Percentiles rank a stretch among this genome's conserved stretches.
These are phyloP conservation scores for Ceratobasidium sp. DNA, from an alignment of 1,284 basidiomycete species.

Conservation along the genomic window DNA sequence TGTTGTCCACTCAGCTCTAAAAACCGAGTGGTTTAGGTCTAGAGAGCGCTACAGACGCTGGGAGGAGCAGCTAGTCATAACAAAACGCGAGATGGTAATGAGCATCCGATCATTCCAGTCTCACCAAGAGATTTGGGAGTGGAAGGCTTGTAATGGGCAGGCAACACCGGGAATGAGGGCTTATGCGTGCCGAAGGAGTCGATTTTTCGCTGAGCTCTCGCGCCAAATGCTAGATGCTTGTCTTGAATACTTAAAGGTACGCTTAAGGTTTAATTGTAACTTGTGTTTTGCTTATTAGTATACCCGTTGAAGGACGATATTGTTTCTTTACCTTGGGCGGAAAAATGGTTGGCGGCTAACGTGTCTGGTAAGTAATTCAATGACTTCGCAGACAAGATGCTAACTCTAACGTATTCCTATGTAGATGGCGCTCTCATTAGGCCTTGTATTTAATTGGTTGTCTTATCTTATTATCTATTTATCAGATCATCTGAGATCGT, in stretches of 20 bases:
- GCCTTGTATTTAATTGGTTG: neutral
- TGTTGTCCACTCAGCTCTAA: too few relatives aligned
- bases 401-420: neutral
- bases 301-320: neutral
- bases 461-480: neutral
- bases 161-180: slow-evolving; percentile 5
- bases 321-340: neutral
- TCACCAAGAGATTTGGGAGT: slow-evolving; percentile 22
- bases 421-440: neutral
- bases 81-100: slow-evolving; percentile 44
- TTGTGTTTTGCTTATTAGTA: too few relatives aligned
- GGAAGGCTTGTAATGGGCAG: neutral
- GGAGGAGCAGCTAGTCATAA: slow-evolving; percentile 26
- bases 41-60: slow-evolving; percentile 29
- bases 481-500: neutral
- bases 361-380: neutral
- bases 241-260: neutral
- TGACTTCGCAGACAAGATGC: neutral
- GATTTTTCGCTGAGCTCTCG: neutral
- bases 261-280: too few relatives aligned
- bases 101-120: neutral
- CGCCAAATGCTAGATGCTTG: neutral
- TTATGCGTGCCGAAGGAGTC: neutral
- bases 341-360: neutral
- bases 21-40: slow-evolving; percentile 34